Evolutionary conservation across 2,329 filamentous ascomycete species (phyloP).

Genomic region (Aspergillus terreus): DNA sequence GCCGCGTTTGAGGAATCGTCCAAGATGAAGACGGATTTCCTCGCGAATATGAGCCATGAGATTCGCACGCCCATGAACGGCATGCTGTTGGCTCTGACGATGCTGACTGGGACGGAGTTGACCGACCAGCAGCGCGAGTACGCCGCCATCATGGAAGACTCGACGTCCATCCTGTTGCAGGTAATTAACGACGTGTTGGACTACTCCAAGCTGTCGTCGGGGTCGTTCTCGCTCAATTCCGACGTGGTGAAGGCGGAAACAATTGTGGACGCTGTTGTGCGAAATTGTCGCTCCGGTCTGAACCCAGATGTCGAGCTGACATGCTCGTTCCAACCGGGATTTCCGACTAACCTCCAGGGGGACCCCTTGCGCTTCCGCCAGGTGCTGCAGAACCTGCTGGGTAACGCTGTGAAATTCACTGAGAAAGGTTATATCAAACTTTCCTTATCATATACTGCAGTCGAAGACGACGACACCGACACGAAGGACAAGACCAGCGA

Average conservation of each 20-base stretch:
- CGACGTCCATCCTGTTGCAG: slow-evolving; percentile 55
- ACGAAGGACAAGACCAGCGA: background rate
- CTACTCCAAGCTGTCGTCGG: slow-evolving; percentile 60
- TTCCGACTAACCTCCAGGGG: slow-evolving; percentile 51
- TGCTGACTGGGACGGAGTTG: slow-evolving; percentile 55
- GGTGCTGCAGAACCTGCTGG: slow-evolving; percentile 59
- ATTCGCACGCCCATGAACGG: slow-evolving; percentile 64
- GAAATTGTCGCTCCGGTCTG: slow-evolving; percentile 47
- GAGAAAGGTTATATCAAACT: slow-evolving; percentile 52
- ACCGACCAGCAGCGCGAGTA: slow-evolving; percentile 54
- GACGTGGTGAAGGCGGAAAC: slow-evolving; percentile 49
- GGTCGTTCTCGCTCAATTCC: slow-evolving; percentile 55
- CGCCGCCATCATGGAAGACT: slow-evolving; percentile 57
- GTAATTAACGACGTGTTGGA: slow-evolving; percentile 66
- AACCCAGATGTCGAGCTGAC: slow-evolving; percentile 48
- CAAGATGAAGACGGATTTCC: slow-evolving; percentile 59
- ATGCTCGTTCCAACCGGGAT: slow-evolving; percentile 41
- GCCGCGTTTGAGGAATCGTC: slow-evolving; percentile 60
- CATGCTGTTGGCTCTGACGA: slow-evolving; percentile 56
- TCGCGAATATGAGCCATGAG: slow-evolving; percentile 63
- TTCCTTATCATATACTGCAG: slow-evolving; percentile 35
- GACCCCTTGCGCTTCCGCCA: slow-evolving; percentile 60
- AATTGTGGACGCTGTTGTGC: slow-evolving; percentile 48
- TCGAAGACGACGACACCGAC: slow-evolving; percentile 31
- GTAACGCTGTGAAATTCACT: slow-evolving; percentile 62